A percentile compares a stretch with the other conserved stretches of the same genome.
phyloP scores from a whole-genome alignment of 345 rosid genomes.

The Diplotaxis tenuifolia region DNA sequence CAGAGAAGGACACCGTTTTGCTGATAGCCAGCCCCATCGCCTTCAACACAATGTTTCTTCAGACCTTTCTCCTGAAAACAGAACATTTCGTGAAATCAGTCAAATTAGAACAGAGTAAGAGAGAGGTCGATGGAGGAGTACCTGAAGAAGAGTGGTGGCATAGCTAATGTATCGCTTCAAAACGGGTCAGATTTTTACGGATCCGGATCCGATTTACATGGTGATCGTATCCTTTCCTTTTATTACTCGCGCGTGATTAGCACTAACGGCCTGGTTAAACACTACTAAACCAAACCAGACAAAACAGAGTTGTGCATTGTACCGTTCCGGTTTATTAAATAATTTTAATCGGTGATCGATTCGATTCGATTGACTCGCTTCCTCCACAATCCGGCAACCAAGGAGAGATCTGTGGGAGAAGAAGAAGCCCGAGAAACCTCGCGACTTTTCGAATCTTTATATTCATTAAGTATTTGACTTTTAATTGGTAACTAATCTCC shows the following conservation, averaged over 20 bases:
- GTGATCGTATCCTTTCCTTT: background rate
- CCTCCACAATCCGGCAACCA: background rate
- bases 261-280: constrained; percentile 8
- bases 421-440: background rate
- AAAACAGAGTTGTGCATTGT: background rate
- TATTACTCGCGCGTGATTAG: background rate
- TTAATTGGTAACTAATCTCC: background rate
- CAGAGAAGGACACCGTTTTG: constrained; percentile 82
- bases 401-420: background rate
- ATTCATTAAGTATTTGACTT: background rate
- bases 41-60: constrained; percentile 72
- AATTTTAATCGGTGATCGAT: constrained; percentile 15
- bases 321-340: constrained; percentile 4
- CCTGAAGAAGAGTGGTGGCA: constrained; percentile 82
- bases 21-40: constrained; percentile 97
- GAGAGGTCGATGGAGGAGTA: background rate
- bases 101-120: background rate
- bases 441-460: constrained; percentile 2
- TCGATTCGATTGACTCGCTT: constrained; percentile 2
- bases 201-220: constrained; percentile 31
- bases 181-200: constrained; percentile 37
- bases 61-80: constrained; percentile 56
- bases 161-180: constrained; percentile 63
- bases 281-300: background rate
- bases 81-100: background rate